phyloP scores from a whole-genome alignment of 1,284 basidiomycete genomes.

The Ustilago crameri region DNA sequence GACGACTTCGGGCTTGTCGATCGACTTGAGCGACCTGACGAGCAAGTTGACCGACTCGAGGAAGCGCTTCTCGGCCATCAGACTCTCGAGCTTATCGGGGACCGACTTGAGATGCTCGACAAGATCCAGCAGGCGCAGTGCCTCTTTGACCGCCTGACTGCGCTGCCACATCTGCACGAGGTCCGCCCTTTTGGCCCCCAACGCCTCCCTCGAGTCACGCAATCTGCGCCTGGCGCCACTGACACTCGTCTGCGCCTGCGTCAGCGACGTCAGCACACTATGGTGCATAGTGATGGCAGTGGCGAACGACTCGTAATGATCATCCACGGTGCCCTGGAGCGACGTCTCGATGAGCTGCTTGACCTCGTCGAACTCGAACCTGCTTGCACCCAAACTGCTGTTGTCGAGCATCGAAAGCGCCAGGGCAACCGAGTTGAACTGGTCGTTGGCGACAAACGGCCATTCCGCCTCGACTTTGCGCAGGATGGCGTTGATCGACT shows the following conservation, averaged over 20 bases:
- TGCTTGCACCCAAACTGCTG: conserved; percentile 58
- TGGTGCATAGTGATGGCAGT: conserved; percentile 67
- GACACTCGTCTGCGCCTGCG: conserved; percentile 56
- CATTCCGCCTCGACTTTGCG: conserved; percentile 66
- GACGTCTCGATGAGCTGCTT: conserved; percentile 58
- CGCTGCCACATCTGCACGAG: conserved; percentile 68
- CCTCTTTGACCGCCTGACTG: conserved; percentile 63
- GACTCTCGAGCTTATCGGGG: conserved; percentile 88
- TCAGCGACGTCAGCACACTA: conserved; percentile 56
- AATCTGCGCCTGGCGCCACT: conserved; percentile 53
- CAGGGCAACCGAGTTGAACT: conserved; percentile 63
- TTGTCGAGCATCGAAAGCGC: conserved; percentile 63
- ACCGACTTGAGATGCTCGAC: conserved; percentile 80
- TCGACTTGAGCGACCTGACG: conserved; percentile 86
- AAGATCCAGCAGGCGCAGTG: conserved; percentile 57
- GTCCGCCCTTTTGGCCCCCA: conserved; percentile 64
- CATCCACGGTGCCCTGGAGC: conserved; percentile 66
- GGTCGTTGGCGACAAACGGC: conserved; percentile 62
- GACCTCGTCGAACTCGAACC: conserved; percentile 56
- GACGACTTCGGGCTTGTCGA: conserved; percentile 89
- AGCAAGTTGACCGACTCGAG: conserved; percentile 89
- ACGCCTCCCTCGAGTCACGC: conserved; percentile 62
- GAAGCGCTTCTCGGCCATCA: conserved; percentile 95
- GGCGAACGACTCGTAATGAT: conserved; percentile 68
- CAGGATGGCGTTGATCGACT: conserved; percentile 63